Base-by-base conservation (phyloP, 805 yeast species). In the Lipomyces chichibuensis region DNA sequence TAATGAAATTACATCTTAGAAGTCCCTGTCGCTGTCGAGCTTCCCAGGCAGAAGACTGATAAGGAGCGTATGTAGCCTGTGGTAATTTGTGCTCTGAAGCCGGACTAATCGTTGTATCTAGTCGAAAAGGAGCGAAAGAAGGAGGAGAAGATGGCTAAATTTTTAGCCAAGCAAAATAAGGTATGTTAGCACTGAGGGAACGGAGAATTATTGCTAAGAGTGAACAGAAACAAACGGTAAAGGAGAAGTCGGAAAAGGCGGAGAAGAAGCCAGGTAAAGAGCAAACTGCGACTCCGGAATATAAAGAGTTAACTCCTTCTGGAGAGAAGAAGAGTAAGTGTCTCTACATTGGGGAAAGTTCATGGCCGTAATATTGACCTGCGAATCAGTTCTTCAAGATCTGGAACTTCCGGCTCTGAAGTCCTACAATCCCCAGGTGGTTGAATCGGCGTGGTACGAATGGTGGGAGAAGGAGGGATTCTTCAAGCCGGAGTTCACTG, bases 381-480 rank as follows among this genome's bases (percentile, higher is more conserved):
- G 37, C n/a, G 25, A 7, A 13, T 55, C 29, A 66, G 79, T 88
- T 43, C 85, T 95, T 66, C 89, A 87, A n/a, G 85, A 92, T 46
- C 84, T 95, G 62, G 97, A 94, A 55, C 96, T 93, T 77, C 93
- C 97, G 27, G 88, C 98, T 25, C 86, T 95, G 77, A 93, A 95
- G 80, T 94, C 98, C 9, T 95, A 95, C 80, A 90, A 86, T 75
- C 99, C 99, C 43, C 85, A 86, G 74, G 89, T 88, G 74, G 98
- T 95, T 59, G 99, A 95, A 80, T 89, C 96, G 65, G 91, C 97
- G 14, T 95, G 99, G 99, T 94, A 94, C 80, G 87, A 85, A 23
- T 95, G 99, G 98, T 95, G 99, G 99, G 89, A 86, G 68, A 83
- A 89, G 75, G 84, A 91, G 79, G 96, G 95, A 23, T 87, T 86